Evolutionary conservation across 2,329 filamentous ascomycete genomes (phyloP).

Genomic region (Daldinia eschscholtzii): DNA sequence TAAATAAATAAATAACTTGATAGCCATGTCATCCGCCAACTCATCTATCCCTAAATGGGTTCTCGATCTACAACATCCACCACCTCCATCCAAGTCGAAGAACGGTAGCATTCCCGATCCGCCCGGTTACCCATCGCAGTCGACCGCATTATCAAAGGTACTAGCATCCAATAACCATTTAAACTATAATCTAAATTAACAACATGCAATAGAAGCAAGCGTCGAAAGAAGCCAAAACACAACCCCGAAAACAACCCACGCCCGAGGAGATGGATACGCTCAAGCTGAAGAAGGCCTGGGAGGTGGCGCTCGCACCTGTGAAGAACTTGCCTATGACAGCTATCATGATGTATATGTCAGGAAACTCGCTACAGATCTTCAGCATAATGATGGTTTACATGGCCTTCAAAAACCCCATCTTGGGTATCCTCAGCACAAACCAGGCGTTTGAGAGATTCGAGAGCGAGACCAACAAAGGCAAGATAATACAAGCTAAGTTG

Average conservation of each 20-base stretch:
- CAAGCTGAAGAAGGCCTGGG: constrained; percentile 99
- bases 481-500: constrained; percentile 85
- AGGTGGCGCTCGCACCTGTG: constrained; percentile 90
- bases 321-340: constrained; percentile 98
- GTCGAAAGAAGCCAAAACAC: constrained; percentile 61
- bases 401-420: constrained; percentile 96
- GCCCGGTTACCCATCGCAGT: constrained; percentile 78
- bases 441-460: constrained; percentile 93
- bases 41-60: constrained; percentile 81
- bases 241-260: constrained; percentile 75
- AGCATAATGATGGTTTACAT: constrained; percentile 99
- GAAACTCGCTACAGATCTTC: constrained; percentile 98
- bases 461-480: constrained; percentile 78
- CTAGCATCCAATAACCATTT: constrained; percentile 36
- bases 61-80: constrained; percentile 78
- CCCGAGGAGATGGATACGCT: constrained; percentile 91
- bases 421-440: constrained; percentile 85
- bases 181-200: constrained; percentile 17
- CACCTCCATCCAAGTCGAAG: constrained; percentile 72
- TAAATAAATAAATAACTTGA: background rate
- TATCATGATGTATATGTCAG: constrained; percentile 99
- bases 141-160: constrained; percentile 68
- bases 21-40: background rate
- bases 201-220: constrained; percentile 60
- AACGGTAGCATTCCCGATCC: constrained; percentile 81